phyloP scores from a whole-genome alignment of 2,329 filamentous ascomycete species.

The Atkinsonella hypoxylon region DNA sequence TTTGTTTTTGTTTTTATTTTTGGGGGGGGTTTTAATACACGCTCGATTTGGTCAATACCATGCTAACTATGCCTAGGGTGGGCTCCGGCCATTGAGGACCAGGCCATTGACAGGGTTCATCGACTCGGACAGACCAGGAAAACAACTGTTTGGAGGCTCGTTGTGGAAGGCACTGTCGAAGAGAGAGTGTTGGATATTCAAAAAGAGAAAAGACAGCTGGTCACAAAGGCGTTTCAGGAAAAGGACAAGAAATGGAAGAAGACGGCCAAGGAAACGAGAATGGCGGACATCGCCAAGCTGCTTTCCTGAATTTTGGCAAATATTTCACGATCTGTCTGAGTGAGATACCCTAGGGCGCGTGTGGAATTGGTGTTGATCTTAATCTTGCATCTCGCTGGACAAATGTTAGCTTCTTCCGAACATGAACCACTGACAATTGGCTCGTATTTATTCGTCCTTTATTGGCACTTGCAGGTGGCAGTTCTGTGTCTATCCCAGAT shows the following conservation, averaged over 20 bases:
- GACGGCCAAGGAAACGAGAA: constrained; percentile 43
- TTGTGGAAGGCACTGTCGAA: constrained; percentile 73
- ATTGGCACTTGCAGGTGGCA: too few species aligned
- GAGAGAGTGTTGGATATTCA: constrained; percentile 72
- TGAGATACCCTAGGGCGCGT: not conserved
- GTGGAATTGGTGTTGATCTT: too few species aligned
- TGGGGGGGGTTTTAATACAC: too few species aligned
- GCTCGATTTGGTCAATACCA: too few species aligned
- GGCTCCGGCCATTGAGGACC: constrained; percentile 86
- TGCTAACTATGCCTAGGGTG: constrained; percentile 44
- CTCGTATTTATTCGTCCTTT: too few species aligned
- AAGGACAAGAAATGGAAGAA: constrained; percentile 39
- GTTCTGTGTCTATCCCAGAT: too few species aligned
- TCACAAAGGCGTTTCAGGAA: constrained; percentile 70
- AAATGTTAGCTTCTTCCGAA: too few species aligned
- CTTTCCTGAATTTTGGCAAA: constrained; percentile 17
- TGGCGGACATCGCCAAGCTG: constrained; percentile 42
- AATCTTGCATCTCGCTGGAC: too few species aligned
- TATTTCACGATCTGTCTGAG: not conserved
- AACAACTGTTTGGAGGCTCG: constrained; percentile 68
- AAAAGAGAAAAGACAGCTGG: constrained; percentile 64
- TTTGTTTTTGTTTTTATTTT: not conserved
- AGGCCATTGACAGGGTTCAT: constrained; percentile 81
- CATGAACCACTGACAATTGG: too few species aligned
- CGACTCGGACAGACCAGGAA: constrained; percentile 69